Evolutionary conservation across 768 basidiomycete genomes (phyloP), one percentile per base, ranked within the genome.

Genomic region (Amanita exitialis): DNA sequence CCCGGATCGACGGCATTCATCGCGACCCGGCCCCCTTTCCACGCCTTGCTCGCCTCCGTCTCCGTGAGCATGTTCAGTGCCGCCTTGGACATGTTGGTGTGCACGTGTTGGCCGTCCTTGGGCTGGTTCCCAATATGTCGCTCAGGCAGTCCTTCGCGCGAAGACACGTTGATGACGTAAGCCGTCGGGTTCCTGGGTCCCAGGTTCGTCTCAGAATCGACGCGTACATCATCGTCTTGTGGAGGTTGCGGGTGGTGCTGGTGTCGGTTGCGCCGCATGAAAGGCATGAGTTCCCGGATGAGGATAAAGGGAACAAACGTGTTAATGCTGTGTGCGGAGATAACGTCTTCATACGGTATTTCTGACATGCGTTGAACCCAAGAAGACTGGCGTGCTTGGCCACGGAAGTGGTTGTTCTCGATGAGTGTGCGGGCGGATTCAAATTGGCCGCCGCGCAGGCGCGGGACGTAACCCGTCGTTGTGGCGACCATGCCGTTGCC

Each of bases 1-100:
- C 64, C 68, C 15, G 65, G 68, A 54, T 70, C 66, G 15, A 69
- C 68, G 0, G 60, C 59, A 47, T 68, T 68, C 23, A 68, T 63
- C 6, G 62, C 62, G 2, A 69, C 61, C 13, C 60, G 58, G 36
- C 60, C 54, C 20, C 42, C 51, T 44, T 61, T 54, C 66, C 65
- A 67, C 39, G 64, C 61, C 37, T 59, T 44, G 10, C 50, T 53
- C 2, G 65, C 67, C 52, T 68, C 60, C 0, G 66, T 70, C 49
- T 69, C 65, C 3, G 67, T 65, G 20, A 68, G 58, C 67, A 69
- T 69, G 47, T 68, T 68, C 25, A 67, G 56, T 13, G 67, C 68
- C 10, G 68, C 67, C 51, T 69, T 68, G 6, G 65, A 66, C 66
- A 69, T 68, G 52, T 69, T 69, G 28, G 66, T 69, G 54, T 69